phyloP scores from a whole-genome alignment of 1,284 basidiomycete genomes.

The Ganoderma multipileum region DNA sequence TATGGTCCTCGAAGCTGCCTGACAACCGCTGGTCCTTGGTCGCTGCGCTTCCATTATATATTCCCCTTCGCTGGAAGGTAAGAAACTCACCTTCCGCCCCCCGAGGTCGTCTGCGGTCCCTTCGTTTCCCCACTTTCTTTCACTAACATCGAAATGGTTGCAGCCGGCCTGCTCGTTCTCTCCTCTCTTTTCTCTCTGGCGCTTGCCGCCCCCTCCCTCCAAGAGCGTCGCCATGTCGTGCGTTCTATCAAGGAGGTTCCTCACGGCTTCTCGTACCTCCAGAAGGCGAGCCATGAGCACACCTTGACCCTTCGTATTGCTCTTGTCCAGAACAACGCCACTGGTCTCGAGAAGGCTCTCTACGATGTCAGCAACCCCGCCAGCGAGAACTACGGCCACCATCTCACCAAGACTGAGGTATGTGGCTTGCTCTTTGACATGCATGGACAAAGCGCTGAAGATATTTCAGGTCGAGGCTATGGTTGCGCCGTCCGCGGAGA shows the following conservation, averaged over 20 bases:
- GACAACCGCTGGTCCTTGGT: slow-evolving; percentile 21
- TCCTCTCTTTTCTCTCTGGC: slow-evolving; percentile 32
- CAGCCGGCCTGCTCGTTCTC: slow-evolving; percentile 34
- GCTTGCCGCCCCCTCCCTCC: slow-evolving; percentile 29
- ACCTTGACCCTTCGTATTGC: slow-evolving; percentile 36
- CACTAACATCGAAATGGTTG: slow-evolving; percentile 33
- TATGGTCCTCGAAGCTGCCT: slow-evolving; percentile 24
- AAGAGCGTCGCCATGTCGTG: slow-evolving; percentile 41
- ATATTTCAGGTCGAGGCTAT: slow-evolving; percentile 45
- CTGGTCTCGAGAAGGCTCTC: slow-evolving; percentile 33
- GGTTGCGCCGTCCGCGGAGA: slow-evolving; percentile 44
- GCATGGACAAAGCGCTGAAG: not conserved
- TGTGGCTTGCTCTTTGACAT: not conserved
- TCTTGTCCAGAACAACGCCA: slow-evolving; percentile 34
- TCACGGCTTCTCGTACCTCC: slow-evolving; percentile 30
- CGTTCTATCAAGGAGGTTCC: slow-evolving; percentile 30
- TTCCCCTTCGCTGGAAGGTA: not conserved
- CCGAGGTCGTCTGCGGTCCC: slow-evolving; percentile 58
- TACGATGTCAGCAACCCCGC: slow-evolving; percentile 35
- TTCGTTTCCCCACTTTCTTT: slow-evolving; percentile 29
- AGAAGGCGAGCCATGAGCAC: slow-evolving; percentile 27
- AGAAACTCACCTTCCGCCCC: slow-evolving; percentile 23
- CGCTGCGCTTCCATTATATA: slow-evolving; percentile 19
- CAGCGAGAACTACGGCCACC: slow-evolving; percentile 31
- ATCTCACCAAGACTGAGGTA: slow-evolving; percentile 30